Percentiles rank a stretch among this genome's conserved stretches.
Conservation (phyloP, 306 rosid genomes). For the Lagenaria siceraria region DNA sequence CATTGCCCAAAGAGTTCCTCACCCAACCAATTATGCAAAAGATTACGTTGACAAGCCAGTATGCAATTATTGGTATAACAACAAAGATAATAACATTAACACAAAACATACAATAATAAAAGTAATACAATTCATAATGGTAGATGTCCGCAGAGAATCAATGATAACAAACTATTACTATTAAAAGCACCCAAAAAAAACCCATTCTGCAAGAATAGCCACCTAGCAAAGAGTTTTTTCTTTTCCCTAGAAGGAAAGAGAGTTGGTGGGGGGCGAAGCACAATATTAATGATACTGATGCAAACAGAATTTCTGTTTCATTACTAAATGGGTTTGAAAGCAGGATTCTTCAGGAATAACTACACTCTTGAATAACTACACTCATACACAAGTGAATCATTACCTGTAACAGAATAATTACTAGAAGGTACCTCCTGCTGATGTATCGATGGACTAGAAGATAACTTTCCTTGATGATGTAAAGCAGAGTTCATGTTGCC, state of each 20-base stretch:
- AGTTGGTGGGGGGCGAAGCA: neutral
- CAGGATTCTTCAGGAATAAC: slow-evolving; percentile 26
- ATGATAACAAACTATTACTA: neutral
- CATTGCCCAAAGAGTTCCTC: neutral
- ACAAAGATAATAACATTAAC: neutral
- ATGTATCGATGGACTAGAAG: slow-evolving; percentile 61
- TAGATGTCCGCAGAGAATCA: neutral
- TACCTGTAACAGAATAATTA: slow-evolving; percentile 99
- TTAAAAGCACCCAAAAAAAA: neutral
- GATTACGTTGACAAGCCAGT: neutral
- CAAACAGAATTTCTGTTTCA: neutral
- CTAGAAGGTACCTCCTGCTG: slow-evolving; percentile 99
- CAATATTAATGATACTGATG: neutral
- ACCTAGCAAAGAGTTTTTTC: neutral
- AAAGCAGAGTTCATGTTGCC: slow-evolving; percentile 43
- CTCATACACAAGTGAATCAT: slow-evolving; percentile 56
- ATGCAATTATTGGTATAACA: neutral
- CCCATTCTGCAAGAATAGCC: neutral
- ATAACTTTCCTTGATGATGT: slow-evolving; percentile 45
- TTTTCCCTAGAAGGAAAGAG: neutral
- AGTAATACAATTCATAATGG: neutral
- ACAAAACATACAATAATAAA: neutral
- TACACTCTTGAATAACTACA: slow-evolving; percentile 53
- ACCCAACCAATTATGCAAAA: neutral
- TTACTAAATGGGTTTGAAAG: slow-evolving; percentile 27